phyloP scores from a whole-genome alignment of 2,329 filamentous ascomycete species.

The Alternaria hordeiaustralica region DNA sequence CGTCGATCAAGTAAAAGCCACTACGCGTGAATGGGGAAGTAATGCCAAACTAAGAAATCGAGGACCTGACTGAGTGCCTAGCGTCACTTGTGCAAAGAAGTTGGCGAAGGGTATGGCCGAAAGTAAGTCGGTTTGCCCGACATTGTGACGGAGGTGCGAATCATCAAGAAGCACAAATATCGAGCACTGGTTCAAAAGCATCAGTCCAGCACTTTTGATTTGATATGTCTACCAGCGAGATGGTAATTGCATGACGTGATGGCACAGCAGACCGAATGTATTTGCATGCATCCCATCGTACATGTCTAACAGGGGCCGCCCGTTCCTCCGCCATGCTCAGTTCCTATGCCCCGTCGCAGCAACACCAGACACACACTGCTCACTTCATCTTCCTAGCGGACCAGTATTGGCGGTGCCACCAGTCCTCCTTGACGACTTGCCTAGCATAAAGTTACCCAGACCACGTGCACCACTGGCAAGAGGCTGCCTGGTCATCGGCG shows the following conservation, averaged over 20 bases:
- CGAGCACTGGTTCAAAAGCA: no score
- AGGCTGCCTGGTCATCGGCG: constrained; percentile 43
- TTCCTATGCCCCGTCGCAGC: not conserved
- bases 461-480: constrained; percentile 29
- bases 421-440: constrained; percentile 39
- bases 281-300: no score
- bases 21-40: not conserved
- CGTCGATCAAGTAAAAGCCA: not conserved
- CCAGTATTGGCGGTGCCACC: constrained; percentile 13
- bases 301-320: no score
- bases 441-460: constrained; percentile 36
- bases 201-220: not conserved
- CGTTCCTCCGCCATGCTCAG: not conserved
- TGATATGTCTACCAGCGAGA: not conserved
- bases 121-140: not conserved
- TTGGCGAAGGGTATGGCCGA: not conserved
- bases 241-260: not conserved
- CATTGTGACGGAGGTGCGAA: no score
- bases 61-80: not conserved
- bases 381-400: constrained; percentile 17
- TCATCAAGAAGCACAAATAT: no score
- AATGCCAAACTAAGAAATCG: not conserved
- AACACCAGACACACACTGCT: not conserved
- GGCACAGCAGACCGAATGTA: not conserved
- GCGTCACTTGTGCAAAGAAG: not conserved